A percentile compares a stretch with the other conserved stretches of the same genome.
phyloP scores from a whole-genome alignment of 2,329 filamentous ascomycete species.

The Penicillium sumatraense region DNA sequence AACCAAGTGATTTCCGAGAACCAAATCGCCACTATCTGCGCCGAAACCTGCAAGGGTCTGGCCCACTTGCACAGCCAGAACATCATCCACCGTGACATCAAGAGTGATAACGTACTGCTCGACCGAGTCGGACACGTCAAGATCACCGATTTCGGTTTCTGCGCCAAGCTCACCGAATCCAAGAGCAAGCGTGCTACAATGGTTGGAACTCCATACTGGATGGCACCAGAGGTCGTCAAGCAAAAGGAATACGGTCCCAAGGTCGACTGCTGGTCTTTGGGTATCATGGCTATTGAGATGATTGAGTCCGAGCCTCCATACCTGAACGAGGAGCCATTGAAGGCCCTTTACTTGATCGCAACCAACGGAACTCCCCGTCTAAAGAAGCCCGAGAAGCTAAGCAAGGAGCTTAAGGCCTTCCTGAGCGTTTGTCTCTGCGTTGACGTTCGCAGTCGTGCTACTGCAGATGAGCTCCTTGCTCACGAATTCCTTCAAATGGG shows the following conservation, averaged over 20 bases:
- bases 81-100: conserved; percentile 99
- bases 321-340: conserved; percentile 95
- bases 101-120: conserved; percentile 96
- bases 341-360: conserved; percentile 95
- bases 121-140: conserved; percentile 96
- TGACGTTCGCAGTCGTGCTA: conserved; percentile 92
- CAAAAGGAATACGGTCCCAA: conserved; percentile 99
- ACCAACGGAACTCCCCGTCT: conserved; percentile 95
- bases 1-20: conserved; percentile 92
- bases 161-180: conserved; percentile 94
- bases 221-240: conserved; percentile 99
- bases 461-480: conserved; percentile 82
- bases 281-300: conserved; percentile 99
- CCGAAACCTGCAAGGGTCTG: conserved; percentile 94
- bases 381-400: conserved; percentile 98
- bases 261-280: conserved; percentile 98
- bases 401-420: conserved; percentile 97
- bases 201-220: conserved; percentile 99
- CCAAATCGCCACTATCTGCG: conserved; percentile 96
- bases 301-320: conserved; percentile 98
- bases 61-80: conserved; percentile 94
- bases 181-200: conserved; percentile 98
- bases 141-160: conserved; percentile 99
- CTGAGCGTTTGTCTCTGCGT: conserved; percentile 95
- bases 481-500: conserved; percentile 96